phyloP scores from a whole-genome alignment of 257 asterid genomes.

The Cinchona pubescens region DNA sequence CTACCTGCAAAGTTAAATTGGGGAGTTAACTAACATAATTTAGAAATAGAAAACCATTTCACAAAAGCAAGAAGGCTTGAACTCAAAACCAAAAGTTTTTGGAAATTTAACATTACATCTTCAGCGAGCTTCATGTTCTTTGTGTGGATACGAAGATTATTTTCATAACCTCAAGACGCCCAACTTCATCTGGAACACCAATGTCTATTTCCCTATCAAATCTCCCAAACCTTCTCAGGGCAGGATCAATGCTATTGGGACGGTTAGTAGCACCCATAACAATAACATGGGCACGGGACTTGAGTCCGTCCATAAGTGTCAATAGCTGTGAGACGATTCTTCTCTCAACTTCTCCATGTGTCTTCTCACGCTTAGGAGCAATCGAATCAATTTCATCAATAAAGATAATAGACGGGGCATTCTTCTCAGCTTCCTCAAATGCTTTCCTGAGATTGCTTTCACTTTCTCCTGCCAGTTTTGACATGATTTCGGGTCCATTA shows the following conservation, averaged over 20 bases:
- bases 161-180: conserved; percentile 99
- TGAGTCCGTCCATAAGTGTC: conserved; percentile 93
- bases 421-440: conserved; percentile 91
- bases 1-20: conserved; percentile 50
- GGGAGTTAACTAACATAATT: neutral
- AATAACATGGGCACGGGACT: conserved; percentile 86
- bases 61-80: neutral
- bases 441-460: conserved; percentile 94
- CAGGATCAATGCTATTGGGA: conserved; percentile 92
- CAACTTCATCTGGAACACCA: conserved; percentile 94
- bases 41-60: neutral
- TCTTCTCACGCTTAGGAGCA: conserved; percentile 95
- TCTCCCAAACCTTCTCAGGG: conserved; percentile 88
- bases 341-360: conserved; percentile 90
- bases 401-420: conserved; percentile 88
- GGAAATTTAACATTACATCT: conserved; percentile 43
- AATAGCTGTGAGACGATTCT: conserved; percentile 90
- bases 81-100: neutral
- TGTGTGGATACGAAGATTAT: conserved; percentile 77
- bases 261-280: conserved; percentile 95
- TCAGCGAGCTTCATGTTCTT: conserved; percentile 95
- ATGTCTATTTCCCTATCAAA: conserved; percentile 90
- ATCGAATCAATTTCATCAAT: conserved; percentile 89
- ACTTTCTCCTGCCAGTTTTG: conserved; percentile 91
- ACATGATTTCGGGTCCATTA: conserved; percentile 90